Evolutionary conservation across 2,329 filamentous ascomycete genomes (phyloP).

Genomic region (Alternaria consortialis): DNA sequence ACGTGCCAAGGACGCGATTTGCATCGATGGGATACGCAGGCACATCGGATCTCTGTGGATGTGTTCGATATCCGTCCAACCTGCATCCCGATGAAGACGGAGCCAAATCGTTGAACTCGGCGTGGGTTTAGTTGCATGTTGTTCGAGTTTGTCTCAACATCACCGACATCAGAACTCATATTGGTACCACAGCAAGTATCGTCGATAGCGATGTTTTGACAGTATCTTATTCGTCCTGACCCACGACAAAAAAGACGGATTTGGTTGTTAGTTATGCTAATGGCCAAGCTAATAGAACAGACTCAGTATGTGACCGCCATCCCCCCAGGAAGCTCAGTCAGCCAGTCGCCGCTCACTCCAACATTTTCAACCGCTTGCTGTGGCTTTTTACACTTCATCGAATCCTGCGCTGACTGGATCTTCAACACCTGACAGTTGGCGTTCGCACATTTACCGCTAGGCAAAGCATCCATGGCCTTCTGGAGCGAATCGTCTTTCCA

Average conservation of each 20-base stretch:
- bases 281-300: not conserved
- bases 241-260: not conserved
- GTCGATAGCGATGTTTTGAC: not conserved
- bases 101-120: not conserved
- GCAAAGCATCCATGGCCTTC: constrained; percentile 41
- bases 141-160: constrained; percentile 9
- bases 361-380: constrained; percentile 61
- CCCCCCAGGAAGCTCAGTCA: constrained; percentile 43
- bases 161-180: not conserved
- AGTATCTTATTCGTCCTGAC: not conserved
- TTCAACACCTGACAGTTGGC: constrained; percentile 43
- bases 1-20: not conserved
- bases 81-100: not conserved
- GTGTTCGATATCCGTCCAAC: not conserved
- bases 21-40: not conserved
- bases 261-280: not conserved
- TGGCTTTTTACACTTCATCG: constrained; percentile 40
- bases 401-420: constrained; percentile 39
- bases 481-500: constrained; percentile 43
- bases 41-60: not conserved
- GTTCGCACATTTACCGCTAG: constrained; percentile 40
- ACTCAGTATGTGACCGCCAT: constrained; percentile 28
- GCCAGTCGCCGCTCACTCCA: constrained; percentile 36
- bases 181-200: not conserved
- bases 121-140: not conserved